Base-by-base conservation (phyloP, 345 rosid species). In the Lepidium africanum region DNA sequence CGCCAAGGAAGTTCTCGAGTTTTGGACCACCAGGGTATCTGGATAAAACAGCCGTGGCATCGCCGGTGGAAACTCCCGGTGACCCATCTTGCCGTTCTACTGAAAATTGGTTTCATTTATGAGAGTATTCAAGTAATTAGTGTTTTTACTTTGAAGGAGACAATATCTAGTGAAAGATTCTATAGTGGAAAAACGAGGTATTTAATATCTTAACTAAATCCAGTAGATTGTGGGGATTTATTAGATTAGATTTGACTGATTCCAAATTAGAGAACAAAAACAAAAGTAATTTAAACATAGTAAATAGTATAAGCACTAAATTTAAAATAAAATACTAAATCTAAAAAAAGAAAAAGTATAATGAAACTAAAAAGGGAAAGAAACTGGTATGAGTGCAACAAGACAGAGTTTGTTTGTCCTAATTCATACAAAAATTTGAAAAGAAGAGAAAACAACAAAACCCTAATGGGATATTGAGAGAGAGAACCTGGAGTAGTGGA, bases 1-100 rank as follows among this genome's bases (percentile, higher is more conserved):
- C 81, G 49, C 92, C 94, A 12, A 87, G 91, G 71, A 89, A 89
- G 47, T 87, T 87, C 69, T 84, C 92, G 3, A 89, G 85, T 68
- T 92, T 85, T 0, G 95, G 92, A 12, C 86, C 86, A 3, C 77
- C 80, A 5, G 81, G 72, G 74, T 79, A 86, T n/a, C 75, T 67
- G 9, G 87, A 86, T 5, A 82, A 82, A 75, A 65, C 80, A 41
- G 82, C 72, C 50, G 80, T 32, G 3, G 60, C 62, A 23, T 56
- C 78, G 75, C 66, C 77, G 51, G 74, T 64, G 6, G 76, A 49
- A 42, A 51, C 38, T 43, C 65, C 57, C 14, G 63, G 61, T 30
- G 59, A 81, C 2, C 47, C 81, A 54, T 77, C 79, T 51, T 59
- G 75, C 41, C 59, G 73, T 15, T 58, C 55, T 12, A 56, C 74